phyloP scores from a whole-genome alignment of 2,329 filamentous ascomycete genomes.

The Cordyceps sp. region DNA sequence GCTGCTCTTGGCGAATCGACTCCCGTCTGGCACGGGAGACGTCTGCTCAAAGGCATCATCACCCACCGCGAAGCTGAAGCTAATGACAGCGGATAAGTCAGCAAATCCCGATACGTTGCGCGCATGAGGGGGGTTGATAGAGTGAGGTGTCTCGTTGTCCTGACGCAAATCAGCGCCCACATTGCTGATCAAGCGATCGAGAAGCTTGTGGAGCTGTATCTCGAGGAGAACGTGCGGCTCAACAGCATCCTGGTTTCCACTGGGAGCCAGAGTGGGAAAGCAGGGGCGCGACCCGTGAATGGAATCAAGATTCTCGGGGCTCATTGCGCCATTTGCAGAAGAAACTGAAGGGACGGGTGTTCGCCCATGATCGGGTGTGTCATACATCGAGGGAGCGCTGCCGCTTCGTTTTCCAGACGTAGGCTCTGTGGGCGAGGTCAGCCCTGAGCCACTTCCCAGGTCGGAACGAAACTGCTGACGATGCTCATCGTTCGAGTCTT shows the following conservation, averaged over 20 bases:
- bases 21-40: conserved; percentile 12
- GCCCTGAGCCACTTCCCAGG: not conserved
- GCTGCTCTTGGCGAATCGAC: conserved; percentile 30
- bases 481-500: not conserved
- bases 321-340: conserved; percentile 4
- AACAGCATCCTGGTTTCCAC: conserved; percentile 12
- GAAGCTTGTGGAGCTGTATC: conserved; percentile 18
- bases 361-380: conserved; percentile 7
- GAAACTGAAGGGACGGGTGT: conserved; percentile 3
- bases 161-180: conserved; percentile 5
- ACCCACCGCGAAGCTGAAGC: conserved; percentile 32
- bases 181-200: conserved; percentile 20
- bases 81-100: conserved; percentile 20
- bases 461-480: not conserved
- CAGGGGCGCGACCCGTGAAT: conserved; percentile 2
- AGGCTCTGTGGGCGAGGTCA: not conserved
- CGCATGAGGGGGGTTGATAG: not conserved
- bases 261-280: conserved; percentile 9
- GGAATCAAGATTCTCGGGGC: not conserved
- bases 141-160: conserved; percentile 4
- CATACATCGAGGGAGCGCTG: conserved; percentile 31
- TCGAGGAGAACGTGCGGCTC: conserved; percentile 20
- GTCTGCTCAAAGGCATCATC: conserved; percentile 22
- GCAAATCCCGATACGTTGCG: conserved; percentile 5
- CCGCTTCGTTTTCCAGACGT: conserved; percentile 1